These are phyloP conservation scores for Naematelia encephala DNA, from an alignment of 768 basidiomycete species.

Conservation along the genomic window DNA sequence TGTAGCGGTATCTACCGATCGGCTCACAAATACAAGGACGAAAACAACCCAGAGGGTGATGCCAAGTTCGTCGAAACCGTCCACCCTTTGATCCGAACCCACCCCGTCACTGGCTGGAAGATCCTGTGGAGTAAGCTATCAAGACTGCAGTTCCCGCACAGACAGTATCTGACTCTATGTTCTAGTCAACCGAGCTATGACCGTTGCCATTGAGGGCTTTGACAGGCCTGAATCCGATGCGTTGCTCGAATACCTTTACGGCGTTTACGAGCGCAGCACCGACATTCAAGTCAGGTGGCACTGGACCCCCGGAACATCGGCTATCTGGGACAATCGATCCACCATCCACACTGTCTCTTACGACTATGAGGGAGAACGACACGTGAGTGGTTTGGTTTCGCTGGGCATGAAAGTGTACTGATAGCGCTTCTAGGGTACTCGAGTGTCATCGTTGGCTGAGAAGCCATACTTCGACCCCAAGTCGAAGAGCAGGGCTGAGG, in stretches of 20 bases:
- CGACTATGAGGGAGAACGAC: constrained; percentile 52
- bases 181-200: constrained; percentile 49
- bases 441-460: constrained; percentile 45
- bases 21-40: constrained; percentile 43
- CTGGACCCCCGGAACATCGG: constrained; percentile 48
- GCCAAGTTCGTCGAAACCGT: constrained; percentile 19
- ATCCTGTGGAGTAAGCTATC: constrained; percentile 44
- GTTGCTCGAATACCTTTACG: constrained; percentile 50
- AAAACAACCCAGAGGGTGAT: constrained; percentile 30
- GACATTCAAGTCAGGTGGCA: constrained; percentile 52
- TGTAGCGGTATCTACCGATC: constrained; percentile 39
- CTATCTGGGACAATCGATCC: constrained; percentile 51
- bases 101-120: constrained; percentile 49
- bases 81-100: constrained; percentile 29
- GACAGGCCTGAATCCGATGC: constrained; percentile 49
- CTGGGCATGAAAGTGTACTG: background rate
- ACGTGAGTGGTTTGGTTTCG: constrained; percentile 17
- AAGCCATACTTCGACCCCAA: constrained; percentile 38
- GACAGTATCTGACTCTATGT: constrained; percentile 18
- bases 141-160: constrained; percentile 53
- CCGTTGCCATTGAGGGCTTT: constrained; percentile 49
- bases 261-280: constrained; percentile 36
- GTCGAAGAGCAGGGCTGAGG: constrained; percentile 30
- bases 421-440: constrained; percentile 27
- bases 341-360: constrained; percentile 51